phyloP scores from a whole-genome alignment of 306 rosid species.

The Senna tora region DNA sequence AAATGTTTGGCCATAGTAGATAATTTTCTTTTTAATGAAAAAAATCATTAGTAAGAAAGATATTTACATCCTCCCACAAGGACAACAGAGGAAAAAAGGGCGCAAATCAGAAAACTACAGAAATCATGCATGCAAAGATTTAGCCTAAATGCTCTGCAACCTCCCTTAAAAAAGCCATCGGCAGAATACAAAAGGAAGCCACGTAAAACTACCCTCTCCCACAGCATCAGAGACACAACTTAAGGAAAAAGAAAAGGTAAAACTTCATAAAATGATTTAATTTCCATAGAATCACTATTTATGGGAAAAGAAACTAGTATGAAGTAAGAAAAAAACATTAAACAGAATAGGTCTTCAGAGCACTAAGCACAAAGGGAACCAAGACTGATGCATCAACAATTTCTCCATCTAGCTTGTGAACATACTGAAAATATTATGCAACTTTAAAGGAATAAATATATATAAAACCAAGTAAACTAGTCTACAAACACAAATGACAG shows the following conservation, averaged over 20 bases:
- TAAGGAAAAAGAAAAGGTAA: not conserved
- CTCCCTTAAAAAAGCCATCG: not conserved
- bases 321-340: not conserved
- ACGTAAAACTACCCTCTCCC: not conserved
- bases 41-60: not conserved
- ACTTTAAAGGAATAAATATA: conserved; percentile 24
- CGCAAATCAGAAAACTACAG: not conserved
- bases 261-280: conserved; percentile 26
- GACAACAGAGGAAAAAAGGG: not conserved
- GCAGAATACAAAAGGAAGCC: not conserved
- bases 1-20: not conserved
- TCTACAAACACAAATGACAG: not conserved
- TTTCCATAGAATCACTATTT: conserved; percentile 13
- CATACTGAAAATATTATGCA: conserved; percentile 9
- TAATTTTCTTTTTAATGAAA: not conserved
- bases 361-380: conserved; percentile 11
- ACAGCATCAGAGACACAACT: not conserved
- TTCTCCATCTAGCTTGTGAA: not conserved
- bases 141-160: not conserved
- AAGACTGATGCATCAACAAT: conserved; percentile 6
- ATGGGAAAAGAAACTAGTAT: conserved; percentile 15
- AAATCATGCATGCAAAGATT: not conserved
- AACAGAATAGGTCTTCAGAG: conserved; percentile 3
- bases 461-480: conserved; percentile 10
- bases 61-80: not conserved